Conservation (phyloP, 768 basidiomycete genomes). For the Boletus sensibilis region DNA sequence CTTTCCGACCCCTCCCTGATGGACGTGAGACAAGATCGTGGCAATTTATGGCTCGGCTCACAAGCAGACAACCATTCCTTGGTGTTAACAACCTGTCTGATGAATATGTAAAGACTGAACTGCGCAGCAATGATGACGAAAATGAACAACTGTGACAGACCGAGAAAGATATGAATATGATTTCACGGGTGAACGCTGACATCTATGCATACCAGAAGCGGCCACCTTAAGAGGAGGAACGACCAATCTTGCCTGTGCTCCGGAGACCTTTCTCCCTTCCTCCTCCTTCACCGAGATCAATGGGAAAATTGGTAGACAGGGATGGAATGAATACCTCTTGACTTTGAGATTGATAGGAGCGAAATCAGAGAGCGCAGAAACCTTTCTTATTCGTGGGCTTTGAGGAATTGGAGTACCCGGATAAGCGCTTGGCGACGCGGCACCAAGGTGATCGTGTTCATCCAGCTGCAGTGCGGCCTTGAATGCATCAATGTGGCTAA, state of each 20-base stretch:
- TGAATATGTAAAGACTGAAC: constrained; percentile 83
- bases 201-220: constrained; percentile 60
- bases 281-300: constrained; percentile 32
- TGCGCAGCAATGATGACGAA: constrained; percentile 80
- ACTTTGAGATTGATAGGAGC: constrained; percentile 88
- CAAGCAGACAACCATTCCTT: constrained; percentile 94
- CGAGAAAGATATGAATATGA: constrained; percentile 5
- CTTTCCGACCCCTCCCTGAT: constrained; percentile 84
- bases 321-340: constrained; percentile 49
- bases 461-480: constrained; percentile 67
- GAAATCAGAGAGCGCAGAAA: constrained; percentile 83
- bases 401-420: constrained; percentile 25
- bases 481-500: constrained; percentile 73
- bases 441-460: constrained; percentile 38
- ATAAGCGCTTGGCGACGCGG: constrained; percentile 20
- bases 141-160: constrained; percentile 63
- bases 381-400: constrained; percentile 65
- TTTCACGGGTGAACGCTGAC: background rate
- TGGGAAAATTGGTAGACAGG: background rate
- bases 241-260: constrained; percentile 67
- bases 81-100: constrained; percentile 89
- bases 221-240: constrained; percentile 82
- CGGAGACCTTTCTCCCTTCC: constrained; percentile 32
- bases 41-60: constrained; percentile 33
- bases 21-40: background rate